Evolutionary conservation across 257 asterid genomes (phyloP), one percentile per base, ranked within the genome.

Genomic region (Nyctanthes arbortristis): DNA sequence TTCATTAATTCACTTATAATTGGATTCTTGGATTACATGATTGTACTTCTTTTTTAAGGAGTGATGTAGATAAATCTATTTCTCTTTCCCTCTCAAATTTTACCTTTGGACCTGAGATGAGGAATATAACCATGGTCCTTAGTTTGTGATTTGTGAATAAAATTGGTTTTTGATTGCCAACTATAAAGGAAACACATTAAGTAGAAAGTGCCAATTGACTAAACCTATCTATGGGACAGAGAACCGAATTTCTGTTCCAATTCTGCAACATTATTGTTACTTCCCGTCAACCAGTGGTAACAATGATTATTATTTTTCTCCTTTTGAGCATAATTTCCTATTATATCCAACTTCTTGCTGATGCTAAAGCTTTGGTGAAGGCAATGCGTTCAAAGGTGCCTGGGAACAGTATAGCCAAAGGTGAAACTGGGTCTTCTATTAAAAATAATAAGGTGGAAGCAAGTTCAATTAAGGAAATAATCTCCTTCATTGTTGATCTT

Each of bases 301-400:
- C 7, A 14, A 6, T 32, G 69, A 18, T 49, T 30, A 60, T 39
- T 76, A 18, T 40, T 66, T 35, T 79, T 40, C 25, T 12, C 43
- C 60, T n/a, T n/a, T 72, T 78, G 70, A 47, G 77, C 92, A 93
- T 97, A 93, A 92, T 62, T 96, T 91, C 58, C 94, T 79, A 74
- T 73, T 85, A 80, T 68, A 59, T 81, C 57, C 87, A 78, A 68
- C 79, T 85, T 8, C 68, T 79, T 69, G 90, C 87, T 61, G 96
- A 91, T 70, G 77, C 84, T 57, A 88, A 85, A 78, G 74, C 73
- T 77, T 65, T 85, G 10, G 75, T 69, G 75, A 88, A 83, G 85
- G 52, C 70, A 5, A 35, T 81, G 35, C 78, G 81, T 64, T 61
- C 71, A 35, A 84, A 81, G 66, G 69, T 65, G 29, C 61, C 79